Percentiles rank a stretch among this genome's conserved stretches.
These are phyloP conservation scores for Prunus kanzakura DNA, from an alignment of 306 rosid genomes.

Conservation along the genomic window DNA sequence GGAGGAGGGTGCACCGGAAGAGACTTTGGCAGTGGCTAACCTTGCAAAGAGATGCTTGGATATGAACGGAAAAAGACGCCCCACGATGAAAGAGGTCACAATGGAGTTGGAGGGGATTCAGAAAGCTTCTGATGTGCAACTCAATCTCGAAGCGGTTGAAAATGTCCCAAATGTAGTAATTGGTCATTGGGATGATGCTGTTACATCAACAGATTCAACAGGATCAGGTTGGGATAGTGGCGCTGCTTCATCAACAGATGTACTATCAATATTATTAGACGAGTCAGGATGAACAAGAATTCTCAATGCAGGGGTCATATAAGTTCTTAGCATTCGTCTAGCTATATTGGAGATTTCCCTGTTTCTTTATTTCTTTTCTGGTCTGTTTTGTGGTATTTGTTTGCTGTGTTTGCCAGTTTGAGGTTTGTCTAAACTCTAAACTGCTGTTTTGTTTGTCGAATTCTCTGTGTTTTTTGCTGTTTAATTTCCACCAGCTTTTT, in stretches of 20 bases:
- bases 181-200: background rate
- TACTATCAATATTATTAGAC: background rate
- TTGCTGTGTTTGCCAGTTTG: background rate
- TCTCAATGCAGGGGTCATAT: background rate
- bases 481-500: background rate
- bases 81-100: slow-evolving; percentile 18
- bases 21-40: slow-evolving; percentile 23
- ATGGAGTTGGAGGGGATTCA: slow-evolving; percentile 13
- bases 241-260: background rate
- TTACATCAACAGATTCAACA: background rate
- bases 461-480: background rate
- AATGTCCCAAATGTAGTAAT: background rate
- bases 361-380: background rate
- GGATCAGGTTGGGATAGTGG: background rate
- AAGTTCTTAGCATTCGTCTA: background rate
- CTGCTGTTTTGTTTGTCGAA: background rate
- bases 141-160: slow-evolving; percentile 13
- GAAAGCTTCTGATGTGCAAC: background rate
- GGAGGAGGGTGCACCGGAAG: slow-evolving; percentile 20
- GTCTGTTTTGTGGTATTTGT: background rate
- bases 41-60: slow-evolving; percentile 8
- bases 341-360: background rate
- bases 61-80: slow-evolving; percentile 30
- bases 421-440: background rate
- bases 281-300: background rate